Evolutionary conservation across 2,329 filamentous ascomycete species (phyloP).

Genomic region (Malbranchea cinnamomea): DNA sequence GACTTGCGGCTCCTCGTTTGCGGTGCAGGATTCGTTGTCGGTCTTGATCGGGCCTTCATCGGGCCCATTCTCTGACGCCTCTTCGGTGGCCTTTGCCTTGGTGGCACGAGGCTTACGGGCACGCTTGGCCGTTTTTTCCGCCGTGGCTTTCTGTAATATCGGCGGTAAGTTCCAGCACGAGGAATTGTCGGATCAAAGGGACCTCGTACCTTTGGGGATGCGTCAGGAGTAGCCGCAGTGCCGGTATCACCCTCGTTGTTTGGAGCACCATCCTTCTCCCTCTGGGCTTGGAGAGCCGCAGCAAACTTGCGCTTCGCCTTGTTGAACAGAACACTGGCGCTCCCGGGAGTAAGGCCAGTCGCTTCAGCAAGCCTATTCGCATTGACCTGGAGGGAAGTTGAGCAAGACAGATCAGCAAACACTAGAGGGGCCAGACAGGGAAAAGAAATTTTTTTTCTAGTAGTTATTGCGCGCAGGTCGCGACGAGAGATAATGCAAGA

Average conservation of each 20-base stretch:
- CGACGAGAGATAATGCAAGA: background rate
- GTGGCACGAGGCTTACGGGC: constrained; percentile 8
- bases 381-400: constrained; percentile 23
- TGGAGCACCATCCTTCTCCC: background rate
- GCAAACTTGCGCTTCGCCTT: constrained; percentile 25
- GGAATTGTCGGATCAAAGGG: too few relatives aligned
- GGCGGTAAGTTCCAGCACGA: too few relatives aligned
- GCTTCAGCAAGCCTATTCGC: constrained; percentile 22
- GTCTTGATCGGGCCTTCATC: background rate
- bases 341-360: constrained; percentile 23
- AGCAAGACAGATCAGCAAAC: too few relatives aligned
- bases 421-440: too few relatives aligned
- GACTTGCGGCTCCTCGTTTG: too few relatives aligned
- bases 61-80: background rate
- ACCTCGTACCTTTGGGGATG: constrained; percentile 7
- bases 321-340: constrained; percentile 21
- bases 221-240: background rate
- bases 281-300: constrained; percentile 3
- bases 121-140: constrained; percentile 10
- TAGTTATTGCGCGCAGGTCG: background rate
- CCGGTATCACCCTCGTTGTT: constrained; percentile 2
- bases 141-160: constrained; percentile 4
- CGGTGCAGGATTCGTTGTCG: too few relatives aligned
- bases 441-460: too few relatives aligned
- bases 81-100: constrained; percentile 5